Evolutionary conservation across 106 monocot genomes (phyloP), one percentile per base, ranked within the genome.

Genomic region (Cymbidium sinense): DNA sequence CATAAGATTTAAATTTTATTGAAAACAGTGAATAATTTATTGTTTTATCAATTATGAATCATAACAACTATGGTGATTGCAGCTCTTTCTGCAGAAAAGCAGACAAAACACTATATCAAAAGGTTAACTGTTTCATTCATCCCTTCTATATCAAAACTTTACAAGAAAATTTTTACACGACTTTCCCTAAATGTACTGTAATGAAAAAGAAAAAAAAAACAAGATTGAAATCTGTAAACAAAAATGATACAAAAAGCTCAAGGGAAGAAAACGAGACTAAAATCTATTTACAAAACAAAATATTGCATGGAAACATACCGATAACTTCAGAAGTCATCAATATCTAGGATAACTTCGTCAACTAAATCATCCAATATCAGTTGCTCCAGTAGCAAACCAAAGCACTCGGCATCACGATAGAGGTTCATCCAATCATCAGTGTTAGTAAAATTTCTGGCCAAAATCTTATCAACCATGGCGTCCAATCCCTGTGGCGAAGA

Each of bases 391-490:
- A 88, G 84, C 39, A 83, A 13, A 19, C 70, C 91, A 11, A 83
- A 43, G 58, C 44, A 43, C 78, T 89, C 91, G 7, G 80, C 76
- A 37, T 93, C 89, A 50, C 25, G 73, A 29, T 75, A 58, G 43
- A 91, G 82, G 28, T 96, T 83, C 86, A 88, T 81, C 96, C 96
- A 96, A 31, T 85, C 82, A 77, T 89, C 89, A 54, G 79, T 64
- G 70, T 74, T 90, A 21, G 77, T 50, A 29, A 87, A 81, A 76
- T 87, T 82, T 55, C 76, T 70, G 10, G 78, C 80, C 7, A 85
- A 18, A 27, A 81, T 30, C 13, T 70, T 19, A n/a, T 91, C 81
- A 3, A 88, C 15, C 11, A 51, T 19, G 29, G 30, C 17, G 70
- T 36, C 31, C 28, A 30, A 25, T 12, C 27, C 44, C 31, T 35